A percentile compares a stretch with the other conserved stretches of the same genome.
Evolutionary conservation across 139 green algal genomes (phyloP).

Genomic region (Auxenochlorella pyrenoidosa): DNA sequence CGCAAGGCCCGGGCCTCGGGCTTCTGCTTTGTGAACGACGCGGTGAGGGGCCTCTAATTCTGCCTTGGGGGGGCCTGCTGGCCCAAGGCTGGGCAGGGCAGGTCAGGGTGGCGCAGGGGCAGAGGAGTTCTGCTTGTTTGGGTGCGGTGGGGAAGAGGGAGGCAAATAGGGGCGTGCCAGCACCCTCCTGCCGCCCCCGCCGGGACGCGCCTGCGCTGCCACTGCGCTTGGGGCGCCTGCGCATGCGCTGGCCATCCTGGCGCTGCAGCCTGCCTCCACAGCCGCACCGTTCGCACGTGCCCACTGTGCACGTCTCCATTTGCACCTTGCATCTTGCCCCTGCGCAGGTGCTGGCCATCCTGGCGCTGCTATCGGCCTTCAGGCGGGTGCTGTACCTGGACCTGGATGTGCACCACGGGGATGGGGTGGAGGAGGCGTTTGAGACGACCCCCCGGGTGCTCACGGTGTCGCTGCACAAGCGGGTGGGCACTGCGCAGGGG

Average conservation of each 20-base stretch:
- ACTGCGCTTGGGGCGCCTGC: too few relatives aligned
- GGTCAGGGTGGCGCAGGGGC: too few relatives aligned
- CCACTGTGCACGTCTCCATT: too few relatives aligned
- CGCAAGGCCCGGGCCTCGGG: slow-evolving; percentile 29
- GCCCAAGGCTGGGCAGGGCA: too few relatives aligned
- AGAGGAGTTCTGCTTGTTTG: background rate
- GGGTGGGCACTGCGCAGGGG: too few relatives aligned
- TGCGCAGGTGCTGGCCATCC: slow-evolving; percentile 46
- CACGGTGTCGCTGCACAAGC: slow-evolving; percentile 49
- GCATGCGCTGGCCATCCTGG: slow-evolving; percentile 50
- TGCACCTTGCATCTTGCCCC: background rate
- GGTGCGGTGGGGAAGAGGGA: background rate
- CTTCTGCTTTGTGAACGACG: slow-evolving; percentile 58
- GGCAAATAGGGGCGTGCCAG: too few relatives aligned
- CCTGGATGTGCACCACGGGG: slow-evolving; percentile 54
- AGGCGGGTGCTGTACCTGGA: slow-evolving; percentile 54
- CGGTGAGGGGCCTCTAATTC: slow-evolving; percentile 1
- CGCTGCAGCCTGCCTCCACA: too few relatives aligned
- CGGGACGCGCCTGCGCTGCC: too few relatives aligned
- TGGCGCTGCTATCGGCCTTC: slow-evolving; percentile 42
- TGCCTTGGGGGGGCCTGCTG: too few relatives aligned
- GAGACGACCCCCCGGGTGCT: slow-evolving; percentile 33
- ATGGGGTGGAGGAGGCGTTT: slow-evolving; percentile 52
- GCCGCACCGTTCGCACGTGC: too few relatives aligned
- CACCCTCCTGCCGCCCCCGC: too few relatives aligned